These are phyloP conservation scores for Populus tremula DNA, from an alignment of 345 rosid species.

Conservation along the genomic window DNA sequence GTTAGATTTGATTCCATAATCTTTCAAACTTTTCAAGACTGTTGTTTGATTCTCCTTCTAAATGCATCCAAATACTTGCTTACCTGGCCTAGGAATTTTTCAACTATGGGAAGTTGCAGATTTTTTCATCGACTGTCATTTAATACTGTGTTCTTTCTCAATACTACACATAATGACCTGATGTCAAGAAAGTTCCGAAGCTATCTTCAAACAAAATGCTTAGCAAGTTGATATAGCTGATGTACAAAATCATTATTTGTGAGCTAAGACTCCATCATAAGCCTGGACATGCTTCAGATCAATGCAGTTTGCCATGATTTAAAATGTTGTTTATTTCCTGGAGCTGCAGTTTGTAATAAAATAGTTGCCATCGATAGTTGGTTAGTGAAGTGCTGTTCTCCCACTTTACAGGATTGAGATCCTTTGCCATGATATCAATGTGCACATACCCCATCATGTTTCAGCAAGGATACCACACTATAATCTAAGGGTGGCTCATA, in stretches of 20 bases:
- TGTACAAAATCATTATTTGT: neutral
- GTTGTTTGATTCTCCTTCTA: neutral
- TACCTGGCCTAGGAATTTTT: neutral
- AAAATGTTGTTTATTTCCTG: neutral
- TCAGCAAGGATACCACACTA: constrained; percentile 86
- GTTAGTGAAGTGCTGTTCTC: constrained; percentile 15
- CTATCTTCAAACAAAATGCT: neutral
- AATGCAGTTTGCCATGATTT: neutral
- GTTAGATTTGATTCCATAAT: neutral
- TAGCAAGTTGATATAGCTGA: neutral
- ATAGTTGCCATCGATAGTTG: neutral
- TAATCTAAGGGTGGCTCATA: constrained; percentile 69
- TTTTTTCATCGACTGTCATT: neutral
- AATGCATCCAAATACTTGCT: neutral
- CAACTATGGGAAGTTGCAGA: neutral
- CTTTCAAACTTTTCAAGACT: neutral
- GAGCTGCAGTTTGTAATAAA: neutral
- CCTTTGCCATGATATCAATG: constrained; percentile 83
- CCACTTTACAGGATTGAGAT: constrained; percentile 67
- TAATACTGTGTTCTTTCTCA: neutral
- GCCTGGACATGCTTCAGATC: neutral
- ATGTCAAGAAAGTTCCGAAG: neutral
- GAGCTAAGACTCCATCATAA: neutral
- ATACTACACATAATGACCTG: neutral
- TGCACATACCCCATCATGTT: constrained; percentile 79